Evolutionary conservation across 148 eudicot genomes (phyloP).

Genomic region (Amaranthus hypochondriacus): DNA sequence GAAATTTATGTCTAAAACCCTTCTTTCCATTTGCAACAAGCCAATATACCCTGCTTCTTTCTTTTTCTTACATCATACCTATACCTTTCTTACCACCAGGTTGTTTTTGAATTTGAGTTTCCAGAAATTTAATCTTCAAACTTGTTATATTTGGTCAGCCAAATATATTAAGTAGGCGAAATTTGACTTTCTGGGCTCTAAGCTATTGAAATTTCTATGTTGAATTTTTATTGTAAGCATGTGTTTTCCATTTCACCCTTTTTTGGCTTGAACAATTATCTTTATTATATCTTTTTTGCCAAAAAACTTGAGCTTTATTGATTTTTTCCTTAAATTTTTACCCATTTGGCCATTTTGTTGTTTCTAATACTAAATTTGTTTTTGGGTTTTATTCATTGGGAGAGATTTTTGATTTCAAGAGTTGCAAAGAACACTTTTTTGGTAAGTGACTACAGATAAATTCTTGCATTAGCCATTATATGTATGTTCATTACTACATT

Average conservation of each 20-base stretch:
- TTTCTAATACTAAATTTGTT: background rate
- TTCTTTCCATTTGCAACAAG: background rate
- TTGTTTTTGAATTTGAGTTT: background rate
- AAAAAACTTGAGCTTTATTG: background rate
- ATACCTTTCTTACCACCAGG: background rate
- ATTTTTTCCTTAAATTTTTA: background rate
- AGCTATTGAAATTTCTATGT: background rate
- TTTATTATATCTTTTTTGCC: background rate
- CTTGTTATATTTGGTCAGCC: background rate
- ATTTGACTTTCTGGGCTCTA: constrained; percentile 11
- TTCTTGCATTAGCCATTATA: background rate
- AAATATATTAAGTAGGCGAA: background rate
- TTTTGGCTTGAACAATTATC: constrained; percentile 8
- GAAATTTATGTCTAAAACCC: background rate
- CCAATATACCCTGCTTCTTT: background rate
- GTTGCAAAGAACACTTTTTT: background rate
- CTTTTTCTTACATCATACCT: background rate
- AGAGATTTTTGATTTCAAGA: background rate
- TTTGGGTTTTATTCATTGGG: background rate
- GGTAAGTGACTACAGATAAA: background rate
- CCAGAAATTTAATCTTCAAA: background rate
- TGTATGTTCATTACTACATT: background rate
- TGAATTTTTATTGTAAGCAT: background rate
- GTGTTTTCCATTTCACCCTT: background rate
- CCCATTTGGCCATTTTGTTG: background rate